Percentiles rank a stretch among this genome's conserved stretches.
phyloP scores from a whole-genome alignment of 1,284 basidiomycete genomes.

The Phylloboletellus chloephorus region DNA sequence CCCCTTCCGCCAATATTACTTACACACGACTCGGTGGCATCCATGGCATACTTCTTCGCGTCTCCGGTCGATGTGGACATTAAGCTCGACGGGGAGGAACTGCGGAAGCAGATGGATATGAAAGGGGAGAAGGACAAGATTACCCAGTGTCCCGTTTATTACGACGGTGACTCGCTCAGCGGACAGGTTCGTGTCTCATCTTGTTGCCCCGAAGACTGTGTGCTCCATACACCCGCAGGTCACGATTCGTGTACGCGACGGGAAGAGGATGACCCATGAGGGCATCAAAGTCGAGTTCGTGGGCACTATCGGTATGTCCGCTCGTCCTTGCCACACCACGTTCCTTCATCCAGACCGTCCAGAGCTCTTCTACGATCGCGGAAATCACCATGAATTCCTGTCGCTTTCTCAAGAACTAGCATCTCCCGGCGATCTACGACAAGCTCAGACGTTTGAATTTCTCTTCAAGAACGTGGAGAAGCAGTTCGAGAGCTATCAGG shows the following conservation, averaged over 20 bases:
- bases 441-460: conserved; percentile 94
- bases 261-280: conserved; percentile 93
- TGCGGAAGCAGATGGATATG: conserved; percentile 72
- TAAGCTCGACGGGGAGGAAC: conserved; percentile 81
- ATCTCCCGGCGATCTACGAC: conserved; percentile 89
- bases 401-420: conserved; percentile 94
- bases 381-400: conserved; percentile 97
- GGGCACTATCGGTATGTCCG: conserved; percentile 81
- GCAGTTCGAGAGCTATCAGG: conserved; percentile 96
- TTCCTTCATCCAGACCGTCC: not conserved
- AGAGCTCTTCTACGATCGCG: conserved; percentile 94
- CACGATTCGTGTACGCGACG: conserved; percentile 84
- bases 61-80: conserved; percentile 91
- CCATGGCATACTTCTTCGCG: conserved; percentile 83
- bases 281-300: conserved; percentile 98
- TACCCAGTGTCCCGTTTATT: conserved; percentile 87
- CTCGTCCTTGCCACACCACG: not conserved
- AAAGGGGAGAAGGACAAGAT: conserved; percentile 78
- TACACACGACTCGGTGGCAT: not conserved
- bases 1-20: not conserved
- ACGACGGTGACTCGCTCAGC: conserved; percentile 86
- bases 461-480: conserved; percentile 99
- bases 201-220: not conserved
- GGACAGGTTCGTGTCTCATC: conserved; percentile 65
- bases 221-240: conserved; percentile 47